Base-by-base conservation (phyloP, 2,329 filamentous ascomycete species). In the Aspergillus hiratsukae region DNA sequence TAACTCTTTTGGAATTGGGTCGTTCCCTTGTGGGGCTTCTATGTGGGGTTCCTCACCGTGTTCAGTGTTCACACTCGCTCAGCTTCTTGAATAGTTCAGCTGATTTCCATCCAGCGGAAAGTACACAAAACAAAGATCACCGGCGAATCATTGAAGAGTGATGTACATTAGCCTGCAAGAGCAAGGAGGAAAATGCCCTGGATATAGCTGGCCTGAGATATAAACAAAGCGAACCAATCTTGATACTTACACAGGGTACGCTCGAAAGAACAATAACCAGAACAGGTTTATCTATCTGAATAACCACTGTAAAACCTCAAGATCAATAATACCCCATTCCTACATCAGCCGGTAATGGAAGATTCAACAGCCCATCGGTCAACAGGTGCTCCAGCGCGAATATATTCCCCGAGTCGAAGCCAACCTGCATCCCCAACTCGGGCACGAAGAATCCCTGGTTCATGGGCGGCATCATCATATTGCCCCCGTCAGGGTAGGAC, bases 381-480 rank as follows among this genome's bases (percentile, higher is more conserved):
- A 74, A 53, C 61, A 74, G 68, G 50, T 57, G 67, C 3, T 66
- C 71, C 56, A 75, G 50, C 3, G 63, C 63, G 41, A 68, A 65
- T 37, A 73, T 52, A 49, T 67, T 65, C 49, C 70, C 65, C 11
- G 70, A 58, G 31, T 68, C 64, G 31, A 69, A 65, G 1, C 59
- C 59, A 2, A 66, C 61, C 41, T 66, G 65, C 49, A 68, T 58
- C 0, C 62, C 67, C 8, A 72, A 40, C 8, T 69, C 69, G 0
- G 66, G 62, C 0, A 63, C 52, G 50, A 72, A 60, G 19, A 59
- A 58, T 1, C 56, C 63, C 10, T 61, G 64, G 29, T 62, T 64
- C 21, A 59, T 52, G 52, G 59, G 61, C 3, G 54, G 55, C 37
- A 64, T 60, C 29, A 57, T 55, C 56, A 65, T 58, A 3, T 49